Conservation (phyloP, 1,284 basidiomycete species). For the Malassezia arunalokei region DNA sequence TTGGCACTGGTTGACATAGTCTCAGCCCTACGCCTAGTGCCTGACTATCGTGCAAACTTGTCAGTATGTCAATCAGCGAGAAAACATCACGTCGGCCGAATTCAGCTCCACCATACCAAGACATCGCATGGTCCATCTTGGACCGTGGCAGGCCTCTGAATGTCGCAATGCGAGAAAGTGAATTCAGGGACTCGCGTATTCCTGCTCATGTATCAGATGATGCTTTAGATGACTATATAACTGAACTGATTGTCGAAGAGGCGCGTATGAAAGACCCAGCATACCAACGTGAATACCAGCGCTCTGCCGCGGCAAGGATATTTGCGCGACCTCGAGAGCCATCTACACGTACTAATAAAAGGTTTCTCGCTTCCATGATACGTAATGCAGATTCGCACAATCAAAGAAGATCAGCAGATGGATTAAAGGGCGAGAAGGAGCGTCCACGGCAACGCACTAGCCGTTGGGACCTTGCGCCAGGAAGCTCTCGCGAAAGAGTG, state of each 20-base stretch:
- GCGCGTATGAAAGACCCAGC: slow-evolving; percentile 5
- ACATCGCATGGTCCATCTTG: too few species aligned
- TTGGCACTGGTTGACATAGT: background rate
- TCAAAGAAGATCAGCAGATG: slow-evolving; percentile 3
- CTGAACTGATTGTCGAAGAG: slow-evolving; percentile 12
- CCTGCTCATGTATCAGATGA: slow-evolving; percentile 9
- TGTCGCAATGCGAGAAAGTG: background rate
- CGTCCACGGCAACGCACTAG: background rate
- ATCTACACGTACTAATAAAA: slow-evolving; percentile 10
- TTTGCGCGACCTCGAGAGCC: background rate
- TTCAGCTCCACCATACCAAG: too few species aligned
- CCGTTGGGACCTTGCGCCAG: background rate
- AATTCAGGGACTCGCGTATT: background rate
- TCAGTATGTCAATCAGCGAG: background rate
- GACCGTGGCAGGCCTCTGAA: too few species aligned
- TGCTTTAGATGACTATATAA: slow-evolving; percentile 10
- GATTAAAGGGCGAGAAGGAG: background rate
- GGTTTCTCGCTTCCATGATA: slow-evolving; percentile 14
- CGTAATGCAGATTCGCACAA: slow-evolving; percentile 15
- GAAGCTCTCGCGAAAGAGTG: background rate
- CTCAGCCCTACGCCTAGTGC: background rate
- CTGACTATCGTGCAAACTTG: too few species aligned
- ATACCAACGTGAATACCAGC: slow-evolving; percentile 1
- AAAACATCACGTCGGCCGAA: too few species aligned
- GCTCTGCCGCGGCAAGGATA: background rate